phyloP scores from a whole-genome alignment of 2,329 filamentous ascomycete species.

The Fusarium redolens region DNA sequence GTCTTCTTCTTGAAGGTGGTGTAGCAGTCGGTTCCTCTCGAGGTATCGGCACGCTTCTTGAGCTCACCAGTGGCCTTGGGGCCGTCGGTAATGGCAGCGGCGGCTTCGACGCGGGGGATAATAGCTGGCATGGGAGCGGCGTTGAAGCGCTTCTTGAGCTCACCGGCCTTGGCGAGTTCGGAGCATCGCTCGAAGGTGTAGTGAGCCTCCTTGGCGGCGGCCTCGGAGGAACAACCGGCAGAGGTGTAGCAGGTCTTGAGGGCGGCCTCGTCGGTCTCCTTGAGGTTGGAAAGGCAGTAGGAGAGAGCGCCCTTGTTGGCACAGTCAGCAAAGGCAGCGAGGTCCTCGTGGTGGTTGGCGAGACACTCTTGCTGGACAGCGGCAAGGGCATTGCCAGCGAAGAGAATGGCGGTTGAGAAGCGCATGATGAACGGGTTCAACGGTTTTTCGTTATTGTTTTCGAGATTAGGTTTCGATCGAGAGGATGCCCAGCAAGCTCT shows the following conservation, averaged over 20 bases:
- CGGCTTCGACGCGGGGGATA: conserved; percentile 30
- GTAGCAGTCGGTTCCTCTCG: conserved; percentile 50
- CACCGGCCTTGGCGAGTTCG: conserved; percentile 39
- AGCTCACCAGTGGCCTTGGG: conserved; percentile 29
- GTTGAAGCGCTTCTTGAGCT: conserved; percentile 47
- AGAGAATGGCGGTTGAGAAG: conserved; percentile 49
- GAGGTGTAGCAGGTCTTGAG: conserved; percentile 53
- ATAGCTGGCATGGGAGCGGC: conserved; percentile 36
- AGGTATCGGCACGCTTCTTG: conserved; percentile 32
- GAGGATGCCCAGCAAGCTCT: conserved; percentile 41
- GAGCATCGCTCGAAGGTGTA: conserved; percentile 49
- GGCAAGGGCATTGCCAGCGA: conserved; percentile 50
- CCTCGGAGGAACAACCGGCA: conserved; percentile 50
- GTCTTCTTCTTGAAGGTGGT: conserved; percentile 50
- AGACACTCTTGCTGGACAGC: conserved; percentile 54
- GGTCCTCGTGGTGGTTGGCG: conserved; percentile 50
- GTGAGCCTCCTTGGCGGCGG: conserved; percentile 47
- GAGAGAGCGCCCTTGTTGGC: conserved; percentile 56
- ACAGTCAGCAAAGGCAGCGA: conserved; percentile 57
- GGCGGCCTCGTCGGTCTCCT: conserved; percentile 46
- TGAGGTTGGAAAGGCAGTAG: conserved; percentile 55
- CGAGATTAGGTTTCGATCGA: conserved; percentile 18
- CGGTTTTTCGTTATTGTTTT: neutral
- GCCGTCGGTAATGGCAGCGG: conserved; percentile 22
- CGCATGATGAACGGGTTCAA: conserved; percentile 41